Evolutionary conservation across 352 stramenopile genomes (phyloP), one percentile per base, ranked within the genome.

Genomic region (Phytophthora lateralis): DNA sequence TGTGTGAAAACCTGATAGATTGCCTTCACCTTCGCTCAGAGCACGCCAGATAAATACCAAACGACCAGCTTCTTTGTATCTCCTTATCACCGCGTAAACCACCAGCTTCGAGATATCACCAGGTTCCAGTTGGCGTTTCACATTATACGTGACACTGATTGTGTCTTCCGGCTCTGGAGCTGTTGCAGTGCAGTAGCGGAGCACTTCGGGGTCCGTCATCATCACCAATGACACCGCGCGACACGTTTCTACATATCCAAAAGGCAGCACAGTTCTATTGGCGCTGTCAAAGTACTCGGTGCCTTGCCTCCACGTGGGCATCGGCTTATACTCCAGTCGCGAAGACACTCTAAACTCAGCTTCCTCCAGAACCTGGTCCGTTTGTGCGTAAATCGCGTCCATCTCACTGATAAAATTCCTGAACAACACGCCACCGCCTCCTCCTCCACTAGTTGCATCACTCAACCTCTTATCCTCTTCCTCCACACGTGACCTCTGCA

Each of bases 1-100:
- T 45, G 75, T 73, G 27, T 74, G 71, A 41, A 76, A 60, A 0
- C 62, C 71, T 30, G 60, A 70, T 11, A 75, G n/a, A 30, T 43
- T 27, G 11, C 61, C 47, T 47, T 73, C 60, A 8, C 73, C 68
- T 41, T 84, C 67, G 0, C 39, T 63, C 3, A 78, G 52, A 11
- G 56, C 55, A 11, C 75, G 73, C 78, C 76, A 88, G 27, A 84
- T 76, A 21, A 85, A 69, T 45, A 85, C 78, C 46, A 82, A 55
- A 5, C 78, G 71, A 17, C 69, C 57, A 10, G 38, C 27, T 45
- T 84, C 71, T 2, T 66, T 53, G 53, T 76, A 82, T 46, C 59
- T 64, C 9, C 54, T 59, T 17, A 51, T 26, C 6, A 49, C 69
- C 4, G 30, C 21, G 32, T 62, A n/a, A 6, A 59, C 35, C 18